Conservation (phyloP, 306 rosid genomes). For the Casuarina glauca region DNA sequence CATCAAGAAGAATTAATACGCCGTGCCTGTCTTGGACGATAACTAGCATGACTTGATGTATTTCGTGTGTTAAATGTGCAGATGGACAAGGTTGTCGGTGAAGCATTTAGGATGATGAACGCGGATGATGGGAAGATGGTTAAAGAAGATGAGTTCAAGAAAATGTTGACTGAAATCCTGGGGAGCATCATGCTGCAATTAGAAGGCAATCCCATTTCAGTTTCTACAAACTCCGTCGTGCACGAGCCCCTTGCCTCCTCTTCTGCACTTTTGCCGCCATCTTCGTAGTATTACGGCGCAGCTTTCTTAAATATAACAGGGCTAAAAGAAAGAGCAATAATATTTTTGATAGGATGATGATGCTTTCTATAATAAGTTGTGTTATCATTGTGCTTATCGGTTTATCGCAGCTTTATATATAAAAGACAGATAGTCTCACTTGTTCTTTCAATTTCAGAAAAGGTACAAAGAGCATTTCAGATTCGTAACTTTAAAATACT, state of each 20-base stretch:
- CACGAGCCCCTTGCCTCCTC: slow-evolving; percentile 81
- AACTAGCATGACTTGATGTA: background rate
- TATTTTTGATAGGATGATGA: slow-evolving; percentile 17
- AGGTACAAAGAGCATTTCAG: background rate
- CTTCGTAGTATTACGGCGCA: slow-evolving; percentile 37
- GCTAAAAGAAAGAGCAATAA: slow-evolving; percentile 18
- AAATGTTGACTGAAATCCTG: slow-evolving; percentile 56
- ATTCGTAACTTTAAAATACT: background rate
- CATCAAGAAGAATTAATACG: too few relatives aligned
- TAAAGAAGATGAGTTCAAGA: slow-evolving; percentile 91
- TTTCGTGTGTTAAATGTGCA: slow-evolving; percentile 34
- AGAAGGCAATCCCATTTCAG: slow-evolving; percentile 66
- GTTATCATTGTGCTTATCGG: slow-evolving; percentile 15
- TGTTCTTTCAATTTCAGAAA: background rate
- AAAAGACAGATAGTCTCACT: background rate
- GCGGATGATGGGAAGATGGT: slow-evolving; percentile 60
- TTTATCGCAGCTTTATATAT: background rate
- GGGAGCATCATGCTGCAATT: slow-evolving; percentile 74
- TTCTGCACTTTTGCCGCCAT: slow-evolving; percentile 68
- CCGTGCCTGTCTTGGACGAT: background rate
- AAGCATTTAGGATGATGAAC: slow-evolving; percentile 49
- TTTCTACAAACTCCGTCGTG: slow-evolving; percentile 82
- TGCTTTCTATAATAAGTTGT: slow-evolving; percentile 28
- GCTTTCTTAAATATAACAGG: slow-evolving; percentile 19
- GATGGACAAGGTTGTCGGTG: slow-evolving; percentile 72